Base-by-base conservation (phyloP, 768 basidiomycete species). In the Tulasnella sp. region DNA sequence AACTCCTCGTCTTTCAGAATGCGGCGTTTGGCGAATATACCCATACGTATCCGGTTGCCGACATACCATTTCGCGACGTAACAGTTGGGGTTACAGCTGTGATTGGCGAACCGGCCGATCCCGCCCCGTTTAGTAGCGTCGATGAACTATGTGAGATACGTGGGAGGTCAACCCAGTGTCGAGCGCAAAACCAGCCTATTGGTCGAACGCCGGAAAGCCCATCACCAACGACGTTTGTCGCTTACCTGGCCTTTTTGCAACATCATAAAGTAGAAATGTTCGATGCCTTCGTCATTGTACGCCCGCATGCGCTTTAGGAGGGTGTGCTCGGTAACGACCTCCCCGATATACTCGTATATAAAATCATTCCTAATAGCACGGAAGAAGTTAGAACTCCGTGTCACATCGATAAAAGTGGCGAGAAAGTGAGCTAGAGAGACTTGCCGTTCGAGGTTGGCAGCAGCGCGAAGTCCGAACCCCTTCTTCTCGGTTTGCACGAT, bases 181-280 rank as follows among this genome's bases (percentile, higher is more conserved):
- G 41, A 32, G 41, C 17, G 37, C 25, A n/a, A 14, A 9, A 39
- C 40, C 34, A 25, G 36, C 23, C 29, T 17, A 6, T 43, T n/a
- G n/a, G n/a, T n/a, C n/a, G n/a, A n/a, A n/a, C n/a, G n/a, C n/a
- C n/a, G n/a, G n/a, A 15, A 46, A 6, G 23, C 17, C 23, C 32
- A 6, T 11, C 11, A 5, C 17, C 11, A 32, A 9, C 23, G 17
- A 21, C 15, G 6, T 15, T 6, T 37, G n/a, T 9, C 27, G 69
- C 80, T 55, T 63, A 91, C 93, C 78, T 98, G 92, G 63, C 94
- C 92, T 67, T 88, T 91, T 71, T 99, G 96, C 58, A 99, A 70
- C 86, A 94, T 93, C 96, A 98, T 99, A 68, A 99, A 99, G 72
- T 98, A 99, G 64, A 98, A 99, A 69, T 98, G 96, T 51, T 79